A percentile compares a stretch with the other conserved stretches of the same genome.
phyloP scores from a whole-genome alignment of 306 rosid species.

The Gastrolobium bilobum region DNA sequence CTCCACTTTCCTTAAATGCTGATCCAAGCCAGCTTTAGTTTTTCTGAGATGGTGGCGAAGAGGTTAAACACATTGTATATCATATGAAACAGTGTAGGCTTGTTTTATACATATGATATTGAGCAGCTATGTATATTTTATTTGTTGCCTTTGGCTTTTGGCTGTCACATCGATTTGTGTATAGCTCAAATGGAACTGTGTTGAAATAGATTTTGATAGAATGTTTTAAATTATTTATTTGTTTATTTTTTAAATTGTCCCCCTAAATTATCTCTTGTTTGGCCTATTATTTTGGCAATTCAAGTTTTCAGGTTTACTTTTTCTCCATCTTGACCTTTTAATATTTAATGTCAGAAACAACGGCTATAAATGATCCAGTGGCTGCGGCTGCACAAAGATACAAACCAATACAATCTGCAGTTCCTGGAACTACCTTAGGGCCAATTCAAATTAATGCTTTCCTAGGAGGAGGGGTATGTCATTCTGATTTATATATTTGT shows the following conservation, averaged over 20 bases:
- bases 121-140: background rate
- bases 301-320: slow-evolving; percentile 18
- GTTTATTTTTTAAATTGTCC: background rate
- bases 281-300: slow-evolving; percentile 27
- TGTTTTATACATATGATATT: background rate
- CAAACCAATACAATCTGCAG: slow-evolving; percentile 97
- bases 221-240: background rate
- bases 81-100: slow-evolving; percentile 16
- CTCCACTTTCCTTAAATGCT: slow-evolving; percentile 31
- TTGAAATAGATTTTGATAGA: slow-evolving; percentile 20
- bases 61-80: slow-evolving; percentile 27
- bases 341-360: slow-evolving; percentile 66
- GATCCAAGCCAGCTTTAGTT: slow-evolving; percentile 29
- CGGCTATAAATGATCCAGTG: slow-evolving; percentile 82
- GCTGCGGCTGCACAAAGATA: slow-evolving; percentile 95
- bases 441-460: slow-evolving; percentile 95
- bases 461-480: slow-evolving; percentile 91
- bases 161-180: slow-evolving; percentile 30
- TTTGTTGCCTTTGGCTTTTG: slow-evolving; percentile 35
- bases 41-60: background rate
- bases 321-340: slow-evolving; percentile 47
- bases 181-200: slow-evolving; percentile 12
- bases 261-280: slow-evolving; percentile 25
- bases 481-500: slow-evolving; percentile 23
- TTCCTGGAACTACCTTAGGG: slow-evolving; percentile 98